These are phyloP conservation scores for Geranomyces michiganensis DNA, from an alignment of 192 early-diverging fungal species.

Conservation along the genomic window DNA sequence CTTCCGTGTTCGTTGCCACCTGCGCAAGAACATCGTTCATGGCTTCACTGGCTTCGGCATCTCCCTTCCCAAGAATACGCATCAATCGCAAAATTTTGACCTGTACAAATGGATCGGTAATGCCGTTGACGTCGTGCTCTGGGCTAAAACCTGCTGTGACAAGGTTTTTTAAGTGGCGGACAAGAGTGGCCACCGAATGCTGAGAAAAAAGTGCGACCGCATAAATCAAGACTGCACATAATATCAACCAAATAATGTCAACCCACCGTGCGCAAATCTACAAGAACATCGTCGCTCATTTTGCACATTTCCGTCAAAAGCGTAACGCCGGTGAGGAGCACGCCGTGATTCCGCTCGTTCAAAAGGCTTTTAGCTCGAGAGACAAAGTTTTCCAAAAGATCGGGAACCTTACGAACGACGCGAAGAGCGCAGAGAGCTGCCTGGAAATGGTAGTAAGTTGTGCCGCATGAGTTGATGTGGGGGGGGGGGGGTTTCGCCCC, in stretches of 20 bases:
- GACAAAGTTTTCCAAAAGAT: slow-evolving; percentile 87
- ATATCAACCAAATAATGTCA: not conserved
- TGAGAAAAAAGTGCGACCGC: slow-evolving; percentile 1
- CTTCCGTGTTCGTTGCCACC: slow-evolving; percentile 94
- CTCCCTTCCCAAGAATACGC: slow-evolving; percentile 81
- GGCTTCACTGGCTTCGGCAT: slow-evolving; percentile 79
- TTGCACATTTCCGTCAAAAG: slow-evolving; percentile 89
- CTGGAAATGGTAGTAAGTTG: slow-evolving; percentile 43
- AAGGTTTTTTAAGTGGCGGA: slow-evolving; percentile 86
- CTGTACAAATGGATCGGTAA: slow-evolving; percentile 98
- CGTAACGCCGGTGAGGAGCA: slow-evolving; percentile 87
- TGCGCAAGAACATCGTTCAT: slow-evolving; percentile 98
- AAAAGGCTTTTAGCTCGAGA: slow-evolving; percentile 71
- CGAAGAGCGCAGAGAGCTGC: slow-evolving; percentile 92
- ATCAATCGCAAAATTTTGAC: slow-evolving; percentile 90
- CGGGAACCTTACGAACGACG: slow-evolving; percentile 90
- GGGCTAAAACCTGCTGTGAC: slow-evolving; percentile 83
- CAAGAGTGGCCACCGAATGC: slow-evolving; percentile 77
- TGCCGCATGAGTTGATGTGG: not conserved
- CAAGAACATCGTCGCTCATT: slow-evolving; percentile 66
- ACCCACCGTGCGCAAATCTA: slow-evolving; percentile 68
- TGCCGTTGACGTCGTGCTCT: slow-evolving; percentile 95
- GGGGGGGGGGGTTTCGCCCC: not conserved
- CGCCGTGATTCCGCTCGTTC: slow-evolving; percentile 94
- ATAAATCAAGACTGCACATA: not conserved